Conservation (phyloP, 1,139 yeast species). For the Arxiozyma telluris region DNA sequence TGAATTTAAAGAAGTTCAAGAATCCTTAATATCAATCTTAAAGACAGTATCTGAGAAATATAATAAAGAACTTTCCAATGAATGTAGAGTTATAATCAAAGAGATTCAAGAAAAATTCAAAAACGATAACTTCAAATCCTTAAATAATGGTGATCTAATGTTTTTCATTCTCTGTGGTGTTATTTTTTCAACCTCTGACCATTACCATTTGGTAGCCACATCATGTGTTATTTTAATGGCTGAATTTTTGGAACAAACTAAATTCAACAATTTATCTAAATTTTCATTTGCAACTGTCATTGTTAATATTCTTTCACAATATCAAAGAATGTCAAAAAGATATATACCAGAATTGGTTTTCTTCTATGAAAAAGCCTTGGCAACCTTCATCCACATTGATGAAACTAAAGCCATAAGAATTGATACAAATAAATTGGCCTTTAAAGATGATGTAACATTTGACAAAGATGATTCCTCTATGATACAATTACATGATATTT, state of each 20-base stretch:
- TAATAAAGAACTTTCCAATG: conserved; percentile 53
- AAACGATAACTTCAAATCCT: conserved; percentile 14
- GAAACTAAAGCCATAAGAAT: conserved; percentile 13
- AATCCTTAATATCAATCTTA: conserved; percentile 42
- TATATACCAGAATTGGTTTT: conserved; percentile 68
- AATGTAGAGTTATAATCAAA: conserved; percentile 40
- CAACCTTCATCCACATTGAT: conserved; percentile 36
- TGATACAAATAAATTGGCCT: conserved; percentile 20
- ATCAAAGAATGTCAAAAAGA: conserved; percentile 74
- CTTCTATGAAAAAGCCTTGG: conserved; percentile 48
- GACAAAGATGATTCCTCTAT: conserved; percentile 8
- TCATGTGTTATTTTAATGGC: conserved; percentile 70
- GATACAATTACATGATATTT: conserved; percentile 19
- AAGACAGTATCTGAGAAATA: conserved; percentile 58
- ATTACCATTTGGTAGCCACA: conserved; percentile 83
- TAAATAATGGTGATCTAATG: conserved; percentile 43
- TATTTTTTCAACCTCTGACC: conserved; percentile 88
- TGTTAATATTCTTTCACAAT: conserved; percentile 55
- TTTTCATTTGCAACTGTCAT: conserved; percentile 48
- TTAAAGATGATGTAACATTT: conserved; percentile 14
- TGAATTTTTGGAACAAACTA: conserved; percentile 52
- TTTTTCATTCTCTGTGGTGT: conserved; percentile 64
- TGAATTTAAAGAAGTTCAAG: conserved; percentile 32
- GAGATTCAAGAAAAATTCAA: conserved; percentile 44
- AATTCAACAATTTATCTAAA: conserved; percentile 33